Conservation (phyloP, 2,329 filamentous ascomycete species). For the Truncatella angustata region DNA sequence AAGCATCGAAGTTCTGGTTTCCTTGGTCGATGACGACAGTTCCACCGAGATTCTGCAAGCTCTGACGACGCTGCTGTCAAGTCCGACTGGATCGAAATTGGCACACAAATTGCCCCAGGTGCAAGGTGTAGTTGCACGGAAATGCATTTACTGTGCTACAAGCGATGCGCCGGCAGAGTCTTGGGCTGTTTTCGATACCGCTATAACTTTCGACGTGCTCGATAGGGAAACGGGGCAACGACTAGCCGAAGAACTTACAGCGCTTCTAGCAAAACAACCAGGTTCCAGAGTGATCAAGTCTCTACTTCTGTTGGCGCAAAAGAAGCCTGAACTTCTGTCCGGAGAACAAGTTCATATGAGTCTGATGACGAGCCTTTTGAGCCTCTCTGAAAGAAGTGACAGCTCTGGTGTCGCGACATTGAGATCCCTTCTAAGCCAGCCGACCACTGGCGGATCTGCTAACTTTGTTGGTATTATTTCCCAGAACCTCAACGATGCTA, state of each 20-base stretch:
- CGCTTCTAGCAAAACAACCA: conserved; percentile 20
- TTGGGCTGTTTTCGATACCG: conserved; percentile 49
- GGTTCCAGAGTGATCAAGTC: conserved; percentile 36
- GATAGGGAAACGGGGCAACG: conserved; percentile 30
- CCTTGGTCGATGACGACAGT: conserved; percentile 19
- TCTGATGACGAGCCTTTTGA: conserved; percentile 52
- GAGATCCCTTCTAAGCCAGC: conserved; percentile 44
- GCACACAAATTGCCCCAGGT: conserved; percentile 38
- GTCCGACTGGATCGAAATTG: conserved; percentile 35
- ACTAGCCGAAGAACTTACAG: conserved; percentile 32
- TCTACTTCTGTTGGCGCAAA: conserved; percentile 47
- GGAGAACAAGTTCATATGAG: conserved; percentile 46
- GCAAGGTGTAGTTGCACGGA: conserved; percentile 45
- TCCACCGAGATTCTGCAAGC: conserved; percentile 17
- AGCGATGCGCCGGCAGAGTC: conserved; percentile 24
- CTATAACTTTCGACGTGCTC: conserved; percentile 41
- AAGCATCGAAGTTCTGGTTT: conserved; percentile 42
- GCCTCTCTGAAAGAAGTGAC: conserved; percentile 50
- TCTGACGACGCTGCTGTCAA: conserved; percentile 46
- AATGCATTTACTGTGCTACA: conserved; percentile 37
- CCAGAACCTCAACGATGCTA: conserved; percentile 50
- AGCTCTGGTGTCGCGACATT: conserved; percentile 38
- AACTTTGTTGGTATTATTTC: conserved; percentile 52
- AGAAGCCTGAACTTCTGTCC: conserved; percentile 42
- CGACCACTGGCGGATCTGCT: conserved; percentile 36